These are phyloP conservation scores for Ilyonectria sp. DNA, from an alignment of 2,329 filamentous ascomycete species.

Conservation along the genomic window DNA sequence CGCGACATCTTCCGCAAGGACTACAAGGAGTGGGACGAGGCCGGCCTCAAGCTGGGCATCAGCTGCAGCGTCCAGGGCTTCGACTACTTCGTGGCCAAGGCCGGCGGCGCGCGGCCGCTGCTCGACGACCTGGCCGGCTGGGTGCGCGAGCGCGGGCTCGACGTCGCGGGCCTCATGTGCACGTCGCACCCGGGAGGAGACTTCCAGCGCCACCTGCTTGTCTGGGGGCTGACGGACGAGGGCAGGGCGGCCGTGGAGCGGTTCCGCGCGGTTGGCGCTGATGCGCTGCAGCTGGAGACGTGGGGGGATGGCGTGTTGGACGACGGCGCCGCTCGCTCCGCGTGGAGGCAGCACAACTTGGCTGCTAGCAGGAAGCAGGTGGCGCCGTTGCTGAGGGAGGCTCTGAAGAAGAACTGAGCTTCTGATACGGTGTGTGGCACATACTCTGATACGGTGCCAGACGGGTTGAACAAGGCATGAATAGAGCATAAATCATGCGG, in stretches of 20 bases:
- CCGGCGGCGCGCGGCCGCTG: slow-evolving; percentile 62
- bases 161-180: slow-evolving; percentile 79
- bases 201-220: slow-evolving; percentile 77
- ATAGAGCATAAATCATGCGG: background rate
- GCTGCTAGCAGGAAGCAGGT: slow-evolving; percentile 79
- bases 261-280: slow-evolving; percentile 67
- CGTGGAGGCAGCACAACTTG: slow-evolving; percentile 78
- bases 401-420: slow-evolving; percentile 56
- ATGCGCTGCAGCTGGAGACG: slow-evolving; percentile 68
- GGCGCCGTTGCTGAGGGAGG: slow-evolving; percentile 75
- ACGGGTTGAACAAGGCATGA: slow-evolving; percentile 9
- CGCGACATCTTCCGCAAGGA: slow-evolving; percentile 84
- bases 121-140: slow-evolving; percentile 66
- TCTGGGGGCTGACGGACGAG: slow-evolving; percentile 72
- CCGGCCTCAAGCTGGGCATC: slow-evolving; percentile 73
- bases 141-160: slow-evolving; percentile 70
- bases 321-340: slow-evolving; percentile 64
- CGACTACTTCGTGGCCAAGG: slow-evolving; percentile 70
- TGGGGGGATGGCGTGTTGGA: slow-evolving; percentile 68
- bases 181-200: slow-evolving; percentile 67
- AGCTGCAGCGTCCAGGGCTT: slow-evolving; percentile 76
- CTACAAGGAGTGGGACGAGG: slow-evolving; percentile 84
- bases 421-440: slow-evolving; percentile 12
- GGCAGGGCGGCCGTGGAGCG: slow-evolving; percentile 65
- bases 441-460: background rate